These are phyloP conservation scores for Vinca major DNA, from an alignment of 305 asterid genomes.

Conservation along the genomic window DNA sequence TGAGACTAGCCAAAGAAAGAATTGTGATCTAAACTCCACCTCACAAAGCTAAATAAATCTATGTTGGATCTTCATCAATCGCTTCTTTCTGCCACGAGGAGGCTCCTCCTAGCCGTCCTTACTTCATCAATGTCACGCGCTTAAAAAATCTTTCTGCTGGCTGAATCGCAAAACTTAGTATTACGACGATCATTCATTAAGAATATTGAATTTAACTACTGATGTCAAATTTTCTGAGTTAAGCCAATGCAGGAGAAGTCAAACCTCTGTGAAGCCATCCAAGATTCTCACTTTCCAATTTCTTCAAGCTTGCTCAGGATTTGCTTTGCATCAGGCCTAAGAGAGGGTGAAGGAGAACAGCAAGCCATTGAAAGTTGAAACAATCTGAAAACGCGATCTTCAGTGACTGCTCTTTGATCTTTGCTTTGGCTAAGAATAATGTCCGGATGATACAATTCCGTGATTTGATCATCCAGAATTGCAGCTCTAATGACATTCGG, in stretches of 20 bases:
- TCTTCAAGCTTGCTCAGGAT: slow-evolving; percentile 63
- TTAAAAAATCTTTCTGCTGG: not conserved
- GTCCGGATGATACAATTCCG: slow-evolving; percentile 25
- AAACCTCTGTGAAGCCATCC: not conserved
- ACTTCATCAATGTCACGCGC: not conserved
- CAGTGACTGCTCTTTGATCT: slow-evolving; percentile 20
- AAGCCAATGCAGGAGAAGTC: not conserved
- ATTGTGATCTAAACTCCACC: no score
- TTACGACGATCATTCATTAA: not conserved
- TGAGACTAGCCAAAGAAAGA: no score
- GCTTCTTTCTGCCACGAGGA: not conserved
- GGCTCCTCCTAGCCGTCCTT: not conserved
- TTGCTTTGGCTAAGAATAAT: slow-evolving; percentile 18
- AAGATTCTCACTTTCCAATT: slow-evolving; percentile 31
- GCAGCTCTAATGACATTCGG: slow-evolving; percentile 46
- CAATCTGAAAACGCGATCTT: slow-evolving; percentile 36
- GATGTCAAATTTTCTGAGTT: not conserved
- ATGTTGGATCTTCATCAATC: not conserved
- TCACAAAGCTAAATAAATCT: not conserved
- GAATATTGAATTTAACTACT: not conserved
- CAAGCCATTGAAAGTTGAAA: slow-evolving; percentile 82
- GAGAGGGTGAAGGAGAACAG: slow-evolving; percentile 65
- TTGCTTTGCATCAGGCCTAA: slow-evolving; percentile 59
- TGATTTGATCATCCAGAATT: slow-evolving; percentile 43
- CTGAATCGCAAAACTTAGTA: not conserved